A percentile compares a stretch with the other conserved stretches of the same genome.
Conservation (phyloP, 495 filamentous ascomycete genomes). For the Lasiosphaeria ovina region DNA sequence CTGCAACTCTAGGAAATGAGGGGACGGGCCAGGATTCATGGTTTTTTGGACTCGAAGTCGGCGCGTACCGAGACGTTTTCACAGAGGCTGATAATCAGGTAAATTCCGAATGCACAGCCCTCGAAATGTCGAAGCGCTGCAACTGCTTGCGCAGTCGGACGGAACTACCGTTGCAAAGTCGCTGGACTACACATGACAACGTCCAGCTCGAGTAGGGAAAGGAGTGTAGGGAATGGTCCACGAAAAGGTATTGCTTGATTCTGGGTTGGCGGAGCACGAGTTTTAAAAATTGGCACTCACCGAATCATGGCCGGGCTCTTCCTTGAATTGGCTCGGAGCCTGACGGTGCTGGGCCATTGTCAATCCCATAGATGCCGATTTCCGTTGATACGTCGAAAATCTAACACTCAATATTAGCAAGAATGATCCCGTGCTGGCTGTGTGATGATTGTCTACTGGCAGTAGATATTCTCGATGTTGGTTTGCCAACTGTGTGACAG, state of each 20-base stretch:
- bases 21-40: neutral
- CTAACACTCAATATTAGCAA: slow-evolving; percentile 11
- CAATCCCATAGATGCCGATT: slow-evolving; percentile 35
- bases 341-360: slow-evolving; percentile 42
- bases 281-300: slow-evolving; percentile 30
- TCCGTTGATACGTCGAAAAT: slow-evolving; percentile 1
- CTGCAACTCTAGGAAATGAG: slow-evolving; percentile 18
- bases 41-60: neutral
- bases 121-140: neutral
- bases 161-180: neutral
- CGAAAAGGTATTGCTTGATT: neutral
- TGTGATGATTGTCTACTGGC: neutral
- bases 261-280: slow-evolving; percentile 7
- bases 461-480: slow-evolving; percentile 6
- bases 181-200: neutral
- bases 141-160: neutral
- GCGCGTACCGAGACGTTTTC: no score
- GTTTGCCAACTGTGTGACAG: slow-evolving; percentile 21
- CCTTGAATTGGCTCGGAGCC: slow-evolving; percentile 39
- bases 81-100: no score
- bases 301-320: slow-evolving; percentile 37
- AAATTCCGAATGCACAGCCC: neutral
- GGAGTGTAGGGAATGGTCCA: neutral
- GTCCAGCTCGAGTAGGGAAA: neutral
- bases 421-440: neutral